Base-by-base conservation (phyloP, 2,329 filamentous ascomycete species). In the Tolypocladium capitatum region DNA sequence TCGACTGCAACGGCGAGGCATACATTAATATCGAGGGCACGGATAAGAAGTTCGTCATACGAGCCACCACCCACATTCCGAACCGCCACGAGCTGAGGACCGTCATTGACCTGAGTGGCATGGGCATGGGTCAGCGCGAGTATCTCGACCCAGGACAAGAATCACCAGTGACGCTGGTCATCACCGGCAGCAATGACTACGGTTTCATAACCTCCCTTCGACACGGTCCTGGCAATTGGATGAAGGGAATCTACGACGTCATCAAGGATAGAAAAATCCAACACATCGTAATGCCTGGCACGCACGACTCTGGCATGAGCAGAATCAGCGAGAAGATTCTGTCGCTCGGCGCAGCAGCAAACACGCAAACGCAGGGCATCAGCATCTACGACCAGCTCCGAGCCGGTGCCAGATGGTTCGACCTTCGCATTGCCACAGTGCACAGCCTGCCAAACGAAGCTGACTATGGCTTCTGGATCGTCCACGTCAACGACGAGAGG, bases 271-370 rank as follows among this genome's bases (percentile, higher is more conserved):
- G 71, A 11, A 64, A 63, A 1, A 55, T 75, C 0, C 66, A 67
- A 46, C 64, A 73, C 30, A 61, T 75, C 18, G 63, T 68, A 44
- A 68, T 75, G 62, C 71, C 71, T 0, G 72, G 71, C 9, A 65
- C 68, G 4, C 71, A 75, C 50, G 69, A 74, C 49, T 62, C 70
- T 0, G 72, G 70, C n/a, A 74, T 75, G 70, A 66, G 62, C 24
- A 60, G 51, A 1, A 69, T 70, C 50, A 65, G 58, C 14, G 48
- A 54, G 43, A 53, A 57, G 14, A 68, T 69, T 5, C 33, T 36
- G 1, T 58, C 63, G 33, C 59, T 68, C 11, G 69, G 66, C 4
- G 58, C 58, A 18, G 56, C 58, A n/a, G 51, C 56, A 11, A 73
- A 73, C 48, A 71, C 66, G 1, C 65, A 70, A 49, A 70, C 68